phyloP scores from a whole-genome alignment of 2,329 filamentous ascomycete genomes.

The Myriosclerotinia duriaeana region DNA sequence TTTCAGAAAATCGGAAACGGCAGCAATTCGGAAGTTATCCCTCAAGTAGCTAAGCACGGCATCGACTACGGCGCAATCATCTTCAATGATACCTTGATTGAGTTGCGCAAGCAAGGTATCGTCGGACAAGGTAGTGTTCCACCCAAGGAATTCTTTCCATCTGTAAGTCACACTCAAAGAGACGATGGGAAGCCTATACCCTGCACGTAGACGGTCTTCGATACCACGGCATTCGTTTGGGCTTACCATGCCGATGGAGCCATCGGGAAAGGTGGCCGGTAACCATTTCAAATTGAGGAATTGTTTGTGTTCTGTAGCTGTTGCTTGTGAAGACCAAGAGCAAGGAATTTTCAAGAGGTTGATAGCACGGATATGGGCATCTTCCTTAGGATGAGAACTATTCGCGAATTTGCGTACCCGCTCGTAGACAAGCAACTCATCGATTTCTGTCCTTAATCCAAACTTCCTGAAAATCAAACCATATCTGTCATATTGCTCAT shows the following conservation, averaged over 20 bases:
- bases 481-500: conserved; percentile 28
- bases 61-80: conserved; percentile 27
- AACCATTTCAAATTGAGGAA: conserved; percentile 31
- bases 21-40: not conserved
- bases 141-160: conserved; percentile 32
- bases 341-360: conserved; percentile 25
- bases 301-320: not conserved
- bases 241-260: conserved; percentile 17
- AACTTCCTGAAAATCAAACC: conserved; percentile 27
- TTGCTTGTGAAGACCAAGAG: conserved; percentile 13
- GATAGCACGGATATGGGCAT: conserved; percentile 20
- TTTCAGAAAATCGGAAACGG: conserved; percentile 24
- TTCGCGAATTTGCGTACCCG: conserved; percentile 28
- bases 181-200: conserved; percentile 29
- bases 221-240: conserved; percentile 30
- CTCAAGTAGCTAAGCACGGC: conserved; percentile 31
- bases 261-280: conserved; percentile 23
- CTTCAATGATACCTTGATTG: conserved; percentile 23
- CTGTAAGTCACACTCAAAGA: conserved; percentile 14
- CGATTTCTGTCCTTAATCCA: conserved; percentile 31
- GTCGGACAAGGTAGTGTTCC: conserved; percentile 26
- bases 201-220: conserved; percentile 27
- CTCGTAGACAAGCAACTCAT: conserved; percentile 29
- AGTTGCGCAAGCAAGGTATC: conserved; percentile 31
- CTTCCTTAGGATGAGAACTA: conserved; percentile 9